These are phyloP conservation scores for Hygrocybe punicea DNA, from an alignment of 768 basidiomycete species.

Conservation along the genomic window DNA sequence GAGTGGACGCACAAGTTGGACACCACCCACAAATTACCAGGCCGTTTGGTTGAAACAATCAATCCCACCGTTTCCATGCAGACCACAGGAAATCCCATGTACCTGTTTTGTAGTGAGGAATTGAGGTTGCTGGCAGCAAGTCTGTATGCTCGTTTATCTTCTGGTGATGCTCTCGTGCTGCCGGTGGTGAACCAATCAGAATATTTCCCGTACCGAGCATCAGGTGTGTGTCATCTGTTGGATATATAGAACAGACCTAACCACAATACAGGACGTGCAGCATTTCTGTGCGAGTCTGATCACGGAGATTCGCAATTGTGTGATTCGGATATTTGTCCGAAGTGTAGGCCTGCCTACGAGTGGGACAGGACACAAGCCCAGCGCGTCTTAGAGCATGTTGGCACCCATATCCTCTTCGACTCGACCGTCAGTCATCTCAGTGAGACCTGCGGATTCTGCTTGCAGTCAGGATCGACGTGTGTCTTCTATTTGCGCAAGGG, in stretches of 20 bases:
- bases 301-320: background rate
- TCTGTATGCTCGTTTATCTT: constrained; percentile 18
- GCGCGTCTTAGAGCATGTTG: too few relatives aligned
- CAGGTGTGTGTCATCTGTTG: constrained; percentile 15
- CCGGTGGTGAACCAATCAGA: too few relatives aligned
- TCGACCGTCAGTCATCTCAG: too few relatives aligned
- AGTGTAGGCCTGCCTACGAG: constrained; percentile 1
- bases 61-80: constrained; percentile 20
- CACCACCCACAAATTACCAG: constrained; percentile 12
- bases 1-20: too few relatives aligned
- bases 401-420: too few relatives aligned
- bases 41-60: constrained; percentile 21
- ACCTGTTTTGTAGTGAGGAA: constrained; percentile 23
- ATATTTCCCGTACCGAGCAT: constrained; percentile 20
- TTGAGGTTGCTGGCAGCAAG: constrained; percentile 19
- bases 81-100: constrained; percentile 12
- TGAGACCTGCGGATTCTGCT: too few relatives aligned
- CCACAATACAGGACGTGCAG: constrained; percentile 14
- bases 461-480: too few relatives aligned
- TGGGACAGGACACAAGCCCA: too few relatives aligned
- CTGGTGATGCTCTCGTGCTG: too few relatives aligned
- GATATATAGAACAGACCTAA: background rate
- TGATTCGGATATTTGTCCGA: constrained; percentile 1
- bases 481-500: too few relatives aligned
- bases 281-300: constrained; percentile 18